Evolutionary conservation across 2,329 filamentous ascomycete genomes (phyloP), one percentile per base, ranked within the genome.

Genomic region (Hypoxylon sp.): DNA sequence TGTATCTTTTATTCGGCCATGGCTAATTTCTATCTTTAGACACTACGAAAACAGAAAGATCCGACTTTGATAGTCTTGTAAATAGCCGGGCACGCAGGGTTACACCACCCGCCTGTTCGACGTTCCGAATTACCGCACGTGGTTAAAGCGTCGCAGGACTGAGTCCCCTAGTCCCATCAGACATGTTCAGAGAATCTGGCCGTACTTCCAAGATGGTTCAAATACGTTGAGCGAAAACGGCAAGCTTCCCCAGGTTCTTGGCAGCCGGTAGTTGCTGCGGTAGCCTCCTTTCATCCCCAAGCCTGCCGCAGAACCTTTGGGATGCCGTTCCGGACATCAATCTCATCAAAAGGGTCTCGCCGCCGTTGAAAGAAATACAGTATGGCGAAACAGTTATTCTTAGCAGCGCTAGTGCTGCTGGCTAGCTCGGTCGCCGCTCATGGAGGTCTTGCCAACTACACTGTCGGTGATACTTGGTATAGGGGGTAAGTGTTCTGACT

Each of bases 381-480:
- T n/a, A 70, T 69, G 65, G 60, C 63, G 9, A 11, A 33, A 14
- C 1, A 24, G 7, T 45, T 59, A 20, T 4, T 63, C n/a, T 56
- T 70, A 40, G 36, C 58, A 40, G 61, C 64, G 11, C 22, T 68
- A 12, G 18, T 63, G 7, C 33, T 69, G 30, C 30, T 74, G n/a
- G 63, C 49, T 48, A 57, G 50, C 38, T 55, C 49, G 4, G 68
- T 56, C 24, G 52, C 56, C n/a, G 76, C 74, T 16, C 79, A 80
- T 64, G 79, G 78, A 5, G 79, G 78, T 4, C 71, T 81, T 7
- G 71, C 75, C 32, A 80, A 80, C 66, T 81, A 80, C 66, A 80
- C 78, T 2, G 79, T 81, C 0, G 79, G 77, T 26, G 76, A 80
- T 2, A 77, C 72, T 12, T 80, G 79, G 79, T 80, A 80, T 52